Conservation (phyloP, 2,329 filamentous ascomycete species). For the Neurospora sp. region DNA sequence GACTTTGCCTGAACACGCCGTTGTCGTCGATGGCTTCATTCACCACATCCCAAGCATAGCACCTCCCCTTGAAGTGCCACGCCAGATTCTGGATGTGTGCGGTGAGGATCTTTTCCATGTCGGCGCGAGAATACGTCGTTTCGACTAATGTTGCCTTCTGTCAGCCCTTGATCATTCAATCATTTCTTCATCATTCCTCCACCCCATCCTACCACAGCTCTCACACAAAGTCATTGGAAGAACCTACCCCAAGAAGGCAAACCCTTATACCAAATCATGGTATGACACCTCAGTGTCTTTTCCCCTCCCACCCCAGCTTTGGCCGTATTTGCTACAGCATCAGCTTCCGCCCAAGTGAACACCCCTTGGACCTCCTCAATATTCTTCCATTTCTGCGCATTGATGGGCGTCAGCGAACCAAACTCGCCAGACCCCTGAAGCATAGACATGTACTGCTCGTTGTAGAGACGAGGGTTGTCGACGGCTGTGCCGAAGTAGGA, state of each 20-base stretch:
- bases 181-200: neutral
- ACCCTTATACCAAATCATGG: constrained; percentile 38
- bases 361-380: constrained; percentile 44
- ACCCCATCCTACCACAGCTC: too few species aligned
- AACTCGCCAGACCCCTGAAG: constrained; percentile 46
- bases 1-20: constrained; percentile 6
- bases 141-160: neutral
- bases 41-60: constrained; percentile 9
- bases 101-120: constrained; percentile 9
- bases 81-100: constrained; percentile 9
- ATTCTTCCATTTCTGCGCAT: constrained; percentile 52
- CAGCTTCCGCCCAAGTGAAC: constrained; percentile 49
- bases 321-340: constrained; percentile 38
- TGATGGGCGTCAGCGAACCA: constrained; percentile 52
- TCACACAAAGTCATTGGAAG: neutral
- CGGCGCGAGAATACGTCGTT: constrained; percentile 1
- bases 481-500: constrained; percentile 55
- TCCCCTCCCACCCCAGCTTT: constrained; percentile 11
- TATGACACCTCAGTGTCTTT: constrained; percentile 50
- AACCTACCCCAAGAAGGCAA: constrained; percentile 39
- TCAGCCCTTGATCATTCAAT: neutral
- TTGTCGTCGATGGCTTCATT: constrained; percentile 10
- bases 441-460: constrained; percentile 43
- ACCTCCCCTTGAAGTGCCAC: constrained; percentile 6
- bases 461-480: constrained; percentile 45